Conservation (phyloP, 805 yeast genomes). For the Suhomyces sp. region DNA sequence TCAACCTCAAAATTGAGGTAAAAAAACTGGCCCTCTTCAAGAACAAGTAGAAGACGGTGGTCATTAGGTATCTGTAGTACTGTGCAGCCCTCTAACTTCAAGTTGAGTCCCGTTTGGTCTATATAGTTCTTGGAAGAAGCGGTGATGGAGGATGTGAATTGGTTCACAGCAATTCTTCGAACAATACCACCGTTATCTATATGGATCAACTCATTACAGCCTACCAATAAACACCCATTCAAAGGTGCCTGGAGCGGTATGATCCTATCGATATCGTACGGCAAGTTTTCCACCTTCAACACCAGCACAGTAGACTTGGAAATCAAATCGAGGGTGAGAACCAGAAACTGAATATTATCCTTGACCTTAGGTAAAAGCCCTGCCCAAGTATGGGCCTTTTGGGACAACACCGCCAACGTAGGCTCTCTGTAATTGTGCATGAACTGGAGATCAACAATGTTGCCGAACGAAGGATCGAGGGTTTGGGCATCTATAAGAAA, state of each 20-base stretch:
- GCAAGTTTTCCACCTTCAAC: slow-evolving; percentile 59
- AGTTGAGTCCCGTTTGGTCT: slow-evolving; percentile 50
- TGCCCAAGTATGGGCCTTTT: slow-evolving; percentile 65
- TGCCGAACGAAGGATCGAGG: slow-evolving; percentile 55
- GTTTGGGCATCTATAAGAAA: slow-evolving; percentile 55
- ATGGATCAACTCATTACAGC: slow-evolving; percentile 74
- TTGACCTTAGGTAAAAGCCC: slow-evolving; percentile 61
- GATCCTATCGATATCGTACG: slow-evolving; percentile 68
- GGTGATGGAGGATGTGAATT: slow-evolving; percentile 42
- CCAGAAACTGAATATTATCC: slow-evolving; percentile 61
- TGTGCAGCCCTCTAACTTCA: slow-evolving; percentile 54
- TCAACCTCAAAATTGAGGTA: slow-evolving; percentile 38
- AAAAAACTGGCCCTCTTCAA: slow-evolving; percentile 32
- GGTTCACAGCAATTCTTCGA: slow-evolving; percentile 61
- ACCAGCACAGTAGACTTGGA: slow-evolving; percentile 63
- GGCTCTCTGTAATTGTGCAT: slow-evolving; percentile 77
- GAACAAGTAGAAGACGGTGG: slow-evolving; percentile 30
- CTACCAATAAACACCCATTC: slow-evolving; percentile 66
- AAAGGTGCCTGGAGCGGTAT: slow-evolving; percentile 63
- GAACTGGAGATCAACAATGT: slow-evolving; percentile 70
- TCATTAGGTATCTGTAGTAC: slow-evolving; percentile 35
- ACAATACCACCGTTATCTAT: slow-evolving; percentile 74
- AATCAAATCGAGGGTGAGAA: slow-evolving; percentile 63
- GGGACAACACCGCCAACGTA: slow-evolving; percentile 67
- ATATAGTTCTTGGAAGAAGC: slow-evolving; percentile 31